Evolutionary conservation across 1,284 basidiomycete species (phyloP).

Genomic region (Chondrostereum purpureum): DNA sequence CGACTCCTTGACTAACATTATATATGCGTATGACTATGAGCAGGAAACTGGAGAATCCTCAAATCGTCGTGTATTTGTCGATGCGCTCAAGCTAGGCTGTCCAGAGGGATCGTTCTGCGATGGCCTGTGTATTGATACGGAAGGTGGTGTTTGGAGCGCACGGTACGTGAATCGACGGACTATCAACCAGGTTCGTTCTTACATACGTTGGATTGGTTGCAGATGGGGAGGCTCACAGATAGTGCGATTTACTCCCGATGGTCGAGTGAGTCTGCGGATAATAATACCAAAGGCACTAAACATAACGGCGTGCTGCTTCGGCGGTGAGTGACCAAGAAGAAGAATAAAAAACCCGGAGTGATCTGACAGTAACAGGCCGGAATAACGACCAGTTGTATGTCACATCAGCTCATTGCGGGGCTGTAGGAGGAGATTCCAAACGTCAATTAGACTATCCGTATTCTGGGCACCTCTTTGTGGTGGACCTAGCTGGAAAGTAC

Average conservation of each 20-base stretch:
- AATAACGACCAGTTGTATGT: conserved; percentile 58
- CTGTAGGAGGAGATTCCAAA: conserved; percentile 41
- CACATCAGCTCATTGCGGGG: conserved; percentile 60
- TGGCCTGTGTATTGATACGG: conserved; percentile 57
- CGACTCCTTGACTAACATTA: conserved; percentile 54
- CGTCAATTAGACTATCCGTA: conserved; percentile 49
- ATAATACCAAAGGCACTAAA: conserved; percentile 52
- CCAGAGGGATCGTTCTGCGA: conserved; percentile 47
- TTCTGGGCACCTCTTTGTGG: conserved; percentile 59
- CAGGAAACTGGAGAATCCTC: conserved; percentile 38
- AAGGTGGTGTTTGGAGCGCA: conserved; percentile 65
- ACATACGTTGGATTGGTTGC: conserved; percentile 8
- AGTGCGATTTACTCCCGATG: conserved; percentile 46
- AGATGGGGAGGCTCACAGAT: conserved; percentile 63
- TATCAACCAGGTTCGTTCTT: too few relatives aligned
- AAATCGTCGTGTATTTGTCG: conserved; percentile 50
- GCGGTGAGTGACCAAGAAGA: conserved; percentile 34
- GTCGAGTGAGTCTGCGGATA: conserved; percentile 47
- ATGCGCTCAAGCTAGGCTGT: conserved; percentile 48
- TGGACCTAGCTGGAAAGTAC: conserved; percentile 51
- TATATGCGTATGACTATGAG: conserved; percentile 62
- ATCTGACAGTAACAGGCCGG: conserved; percentile 33
- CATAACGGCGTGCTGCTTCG: conserved; percentile 64
- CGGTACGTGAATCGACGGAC: too few relatives aligned
- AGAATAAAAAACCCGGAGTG: not conserved